A percentile compares a stretch with the other conserved stretches of the same genome.
These are phyloP conservation scores for Phytophthora kernoviae DNA, from an alignment of 352 stramenopile species.

Conservation along the genomic window DNA sequence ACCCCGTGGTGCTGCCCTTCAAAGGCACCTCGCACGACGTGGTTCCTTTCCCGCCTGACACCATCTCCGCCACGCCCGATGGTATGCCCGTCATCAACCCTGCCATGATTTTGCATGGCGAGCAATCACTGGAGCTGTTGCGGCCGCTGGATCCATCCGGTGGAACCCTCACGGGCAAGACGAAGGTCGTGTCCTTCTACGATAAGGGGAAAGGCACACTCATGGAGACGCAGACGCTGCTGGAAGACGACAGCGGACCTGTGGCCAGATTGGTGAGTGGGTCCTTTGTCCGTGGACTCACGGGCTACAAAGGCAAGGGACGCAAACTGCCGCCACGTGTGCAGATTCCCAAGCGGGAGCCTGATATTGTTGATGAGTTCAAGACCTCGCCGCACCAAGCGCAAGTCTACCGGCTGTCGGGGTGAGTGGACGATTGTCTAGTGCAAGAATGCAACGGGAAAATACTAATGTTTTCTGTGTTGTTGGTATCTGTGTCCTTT, in stretches of 20 bases:
- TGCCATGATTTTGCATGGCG: constrained; percentile 84
- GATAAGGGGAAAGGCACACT: constrained; percentile 85
- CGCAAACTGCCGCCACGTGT: constrained; percentile 69
- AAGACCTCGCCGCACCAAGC: constrained; percentile 78
- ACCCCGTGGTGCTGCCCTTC: constrained; percentile 87
- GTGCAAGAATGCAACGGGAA: background rate
- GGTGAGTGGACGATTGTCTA: constrained; percentile 36
- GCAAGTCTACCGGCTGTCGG: constrained; percentile 93
- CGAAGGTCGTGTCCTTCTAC: constrained; percentile 82
- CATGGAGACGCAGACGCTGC: constrained; percentile 85
- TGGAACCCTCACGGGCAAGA: constrained; percentile 56
- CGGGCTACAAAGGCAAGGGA: constrained; percentile 74
- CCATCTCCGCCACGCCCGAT: constrained; percentile 54
- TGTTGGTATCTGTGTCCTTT: constrained; percentile 1
- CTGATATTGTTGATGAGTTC: constrained; percentile 67
- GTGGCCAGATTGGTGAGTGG: constrained; percentile 78
- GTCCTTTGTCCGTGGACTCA: constrained; percentile 83
- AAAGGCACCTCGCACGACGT: constrained; percentile 89
- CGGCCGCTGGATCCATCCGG: constrained; percentile 67
- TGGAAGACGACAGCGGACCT: constrained; percentile 68
- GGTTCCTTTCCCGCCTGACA: constrained; percentile 86
- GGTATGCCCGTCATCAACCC: constrained; percentile 82
- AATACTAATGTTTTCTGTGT: background rate
- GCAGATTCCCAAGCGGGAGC: constrained; percentile 73
- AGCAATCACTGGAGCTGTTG: constrained; percentile 86